phyloP scores from a whole-genome alignment of 2,329 filamentous ascomycete species.

The Ploettnerulaceae sp. region DNA sequence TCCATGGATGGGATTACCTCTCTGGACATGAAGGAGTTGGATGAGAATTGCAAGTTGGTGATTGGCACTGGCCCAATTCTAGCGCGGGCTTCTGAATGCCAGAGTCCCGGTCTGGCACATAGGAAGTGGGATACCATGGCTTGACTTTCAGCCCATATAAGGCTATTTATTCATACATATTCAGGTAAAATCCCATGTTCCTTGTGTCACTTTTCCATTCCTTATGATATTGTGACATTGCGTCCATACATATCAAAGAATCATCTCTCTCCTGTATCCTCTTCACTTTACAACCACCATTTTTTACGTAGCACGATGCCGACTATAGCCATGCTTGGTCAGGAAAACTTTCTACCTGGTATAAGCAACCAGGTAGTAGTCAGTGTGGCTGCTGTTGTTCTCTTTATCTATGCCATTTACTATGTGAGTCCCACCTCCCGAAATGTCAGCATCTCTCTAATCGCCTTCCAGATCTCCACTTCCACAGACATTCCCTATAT shows the following conservation, averaged over 20 bases:
- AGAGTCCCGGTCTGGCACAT: too few relatives aligned
- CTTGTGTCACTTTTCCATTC: too few relatives aligned
- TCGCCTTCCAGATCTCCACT: slow-evolving; percentile 19
- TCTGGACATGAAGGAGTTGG: neutral
- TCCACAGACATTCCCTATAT: slow-evolving; percentile 46
- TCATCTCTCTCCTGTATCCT: too few relatives aligned
- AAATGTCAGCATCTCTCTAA: slow-evolving; percentile 5
- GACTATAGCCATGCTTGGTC: slow-evolving; percentile 4
- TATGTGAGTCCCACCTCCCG: slow-evolving; percentile 3
- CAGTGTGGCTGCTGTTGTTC: neutral
- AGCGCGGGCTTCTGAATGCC: neutral
- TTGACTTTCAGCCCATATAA: too few relatives aligned
- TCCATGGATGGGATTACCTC: neutral
- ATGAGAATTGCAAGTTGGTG: neutral
- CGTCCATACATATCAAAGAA: too few relatives aligned
- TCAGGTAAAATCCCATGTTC: neutral
- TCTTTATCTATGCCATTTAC: slow-evolving; percentile 11
- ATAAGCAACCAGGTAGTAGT: slow-evolving; percentile 12
- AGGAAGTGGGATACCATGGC: slow-evolving; percentile 1
- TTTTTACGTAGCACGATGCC: slow-evolving; percentile 1
- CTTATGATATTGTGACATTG: too few relatives aligned
- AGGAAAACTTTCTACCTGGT: slow-evolving; percentile 8
- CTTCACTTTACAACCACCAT: too few relatives aligned
- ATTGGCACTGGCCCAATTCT: neutral
- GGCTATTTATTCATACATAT: too few relatives aligned